Evolutionary conservation across 129 eudicot genomes (phyloP), one percentile per base, ranked within the genome.

Genomic region (Artemisia tridentata): DNA sequence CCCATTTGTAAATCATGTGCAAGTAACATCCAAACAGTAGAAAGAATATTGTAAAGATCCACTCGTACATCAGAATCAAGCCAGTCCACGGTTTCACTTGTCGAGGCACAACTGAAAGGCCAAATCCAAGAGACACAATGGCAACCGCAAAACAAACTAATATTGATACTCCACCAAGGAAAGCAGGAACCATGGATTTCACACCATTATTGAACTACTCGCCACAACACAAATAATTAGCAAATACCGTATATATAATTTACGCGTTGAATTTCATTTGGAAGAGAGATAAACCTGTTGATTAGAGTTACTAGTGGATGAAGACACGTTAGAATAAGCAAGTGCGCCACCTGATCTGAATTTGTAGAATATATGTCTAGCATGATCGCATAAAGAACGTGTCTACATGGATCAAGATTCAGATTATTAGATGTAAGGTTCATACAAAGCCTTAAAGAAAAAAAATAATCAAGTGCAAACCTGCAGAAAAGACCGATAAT

Each of bases 31-130:
- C 98, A 63, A 92, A 89, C 65, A 89, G 63, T 11, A 89, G 23
- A 81, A 92, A 80, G 78, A 92, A 89, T 18, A 87, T 63, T 4
- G 91, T 85, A 72, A 86, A 92, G 34, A 92, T 86, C 98, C 98
- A 92, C 72, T 92, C 98, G 18, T 89, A 92, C 92, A 87, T 85
- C 72, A 92, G 87, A 61, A 89, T 75, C 77, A 92, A 73, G 18
- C 98, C 98, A 31, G 96, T 92, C 96, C 96, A 89, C 7, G 98
- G 98, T 75, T 76, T 85, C 59, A 89, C 87, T 90, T 92, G 98
- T 17, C 88, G 84, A 65, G 98, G 98, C 68, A 92, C 95, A 65
- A 89, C 78, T 5, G 83, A 76, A 61, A 92, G 65, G 34, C 90
- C 81, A 55, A 92, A 74, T 65, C 81, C 96, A 66, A 92, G 95